Evolutionary conservation across 164 flowering plant genomes (phyloP), one percentile per base, ranked within the genome.

Genomic region (grape (Vitis vinifera)): DNA sequence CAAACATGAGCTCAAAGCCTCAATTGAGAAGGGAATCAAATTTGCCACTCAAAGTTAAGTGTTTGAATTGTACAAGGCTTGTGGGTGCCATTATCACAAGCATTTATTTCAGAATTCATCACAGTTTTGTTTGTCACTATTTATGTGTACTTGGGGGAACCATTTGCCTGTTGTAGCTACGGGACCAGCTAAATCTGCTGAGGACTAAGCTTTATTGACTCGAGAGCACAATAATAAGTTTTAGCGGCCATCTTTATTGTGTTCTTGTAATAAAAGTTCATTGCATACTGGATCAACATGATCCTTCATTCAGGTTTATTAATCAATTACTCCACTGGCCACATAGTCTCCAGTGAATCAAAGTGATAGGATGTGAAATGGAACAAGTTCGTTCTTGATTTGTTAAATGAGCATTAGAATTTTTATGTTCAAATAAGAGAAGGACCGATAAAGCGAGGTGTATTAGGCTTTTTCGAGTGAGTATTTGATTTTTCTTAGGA

Each of bases 11-110:
- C 91, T 96, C 50, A 80, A 78, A 68, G 27, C 93, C 65, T 93
- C 98, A 0, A 93, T 96, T 51, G 92, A 93, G 87, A 96, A 96
- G 87, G 98, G 99, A 61, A 80, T 96, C 75, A 79, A 91, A 52
- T 96, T 93, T 71, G 98, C 93, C 63, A 78, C 75, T 52, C 74
- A 83, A 63, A 71, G 72, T 55, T 82, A 10, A 8, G 65, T 2
- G 12, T 44, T 55, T 37, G 16, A 56, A 10, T 23, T 71, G 27
- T 58, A 23, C 11, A 55, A 5, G 15, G 44, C 2, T 10, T n/a
- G 30, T 49, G 64, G 57, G 57, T 23, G n/a, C 30, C 62, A 27
- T 23, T 23, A 23, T 11, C 8, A 2, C 10, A 23, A 55, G 3
- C 19, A 17, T 27, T 49, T 51, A 4, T 56, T 30, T 63, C 29